Evolutionary conservation across 2,329 filamentous ascomycete species (phyloP), one percentile per base, ranked within the genome.

Genomic region (Xylaria hypoxylon): DNA sequence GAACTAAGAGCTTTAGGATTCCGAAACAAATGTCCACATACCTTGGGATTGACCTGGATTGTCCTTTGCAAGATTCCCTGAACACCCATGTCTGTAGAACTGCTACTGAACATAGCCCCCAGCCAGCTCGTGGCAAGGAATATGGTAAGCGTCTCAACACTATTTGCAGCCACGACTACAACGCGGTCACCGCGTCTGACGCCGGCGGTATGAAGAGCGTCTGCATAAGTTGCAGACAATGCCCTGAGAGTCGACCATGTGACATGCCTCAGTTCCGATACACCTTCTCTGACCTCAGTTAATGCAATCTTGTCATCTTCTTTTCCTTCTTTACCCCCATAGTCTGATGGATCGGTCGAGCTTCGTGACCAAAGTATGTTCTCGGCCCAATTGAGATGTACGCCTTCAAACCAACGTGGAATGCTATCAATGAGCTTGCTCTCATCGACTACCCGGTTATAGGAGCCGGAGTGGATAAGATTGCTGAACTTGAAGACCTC

Each of bases 51-150:
- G 66, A 96, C 89, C 81, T 96, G 92, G 55, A 89, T 79, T 28
- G 92, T 83, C 38, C 93, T 83, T 78, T 96, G 92, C 71, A 96
- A 73, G 19, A 96, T 86, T 0, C 92, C 93, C 68, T 90, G 89
- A 15, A 90, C 89, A 0, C 93, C 93, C 90, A 96, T 96, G 78
- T 96, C 93, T 0, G 93, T 95, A 7, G 89, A 92, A 59, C 87
- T 90, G 53, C 87, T 91, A 70, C 88, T 92, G 76, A 96, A 96
- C 1, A 96, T 77, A 0, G 84, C 93, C 0, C 93, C 93, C 1
- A 96, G 74, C 77, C 90, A 89, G 1, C 86, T 86, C 0, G 88
- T 85, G 0, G 91, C 92, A 65, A 93, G 81, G 74, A 92, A 91
- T 1, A 93, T 86, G 2, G 89, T 81, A 62, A 94, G 80, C 0